phyloP scores from a whole-genome alignment of 1,284 basidiomycete genomes.

The Bjerkandera adusta region DNA sequence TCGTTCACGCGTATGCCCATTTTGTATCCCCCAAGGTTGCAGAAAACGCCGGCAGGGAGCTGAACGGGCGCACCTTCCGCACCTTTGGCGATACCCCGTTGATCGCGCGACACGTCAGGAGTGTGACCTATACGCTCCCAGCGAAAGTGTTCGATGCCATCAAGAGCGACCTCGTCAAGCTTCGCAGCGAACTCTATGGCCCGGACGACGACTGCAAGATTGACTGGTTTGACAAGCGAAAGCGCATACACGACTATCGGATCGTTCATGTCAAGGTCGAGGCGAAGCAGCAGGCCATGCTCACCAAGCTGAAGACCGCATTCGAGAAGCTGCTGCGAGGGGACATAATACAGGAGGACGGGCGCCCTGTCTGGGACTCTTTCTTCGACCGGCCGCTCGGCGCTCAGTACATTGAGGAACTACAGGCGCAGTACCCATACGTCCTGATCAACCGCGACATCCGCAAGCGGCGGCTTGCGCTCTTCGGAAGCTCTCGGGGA shows the following conservation, averaged over 20 bases:
- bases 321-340: slow-evolving; percentile 61
- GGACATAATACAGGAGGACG: slow-evolving; percentile 49
- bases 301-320: slow-evolving; percentile 53
- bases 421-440: slow-evolving; percentile 36
- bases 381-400: slow-evolving; percentile 50
- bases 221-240: not conserved
- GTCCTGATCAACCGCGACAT: slow-evolving; percentile 44
- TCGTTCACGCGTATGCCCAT: slow-evolving; percentile 49
- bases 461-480: slow-evolving; percentile 40
- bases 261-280: slow-evolving; percentile 40
- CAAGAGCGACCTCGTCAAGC: not conserved
- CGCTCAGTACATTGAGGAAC: slow-evolving; percentile 37
- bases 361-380: slow-evolving; percentile 57
- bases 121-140: slow-evolving; percentile 43
- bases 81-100: slow-evolving; percentile 43
- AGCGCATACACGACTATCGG: not conserved
- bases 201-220: not conserved
- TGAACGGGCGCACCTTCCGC: slow-evolving; percentile 43
- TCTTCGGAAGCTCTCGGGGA: slow-evolving; percentile 45
- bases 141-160: slow-evolving; percentile 32
- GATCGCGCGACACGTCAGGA: slow-evolving; percentile 45
- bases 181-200: not conserved
- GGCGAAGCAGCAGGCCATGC: slow-evolving; percentile 41
- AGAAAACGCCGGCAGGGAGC: slow-evolving; percentile 38
- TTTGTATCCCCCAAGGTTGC: slow-evolving; percentile 51